Conservation (phyloP, 495 filamentous ascomycete species). For the Xylaria grammica region DNA sequence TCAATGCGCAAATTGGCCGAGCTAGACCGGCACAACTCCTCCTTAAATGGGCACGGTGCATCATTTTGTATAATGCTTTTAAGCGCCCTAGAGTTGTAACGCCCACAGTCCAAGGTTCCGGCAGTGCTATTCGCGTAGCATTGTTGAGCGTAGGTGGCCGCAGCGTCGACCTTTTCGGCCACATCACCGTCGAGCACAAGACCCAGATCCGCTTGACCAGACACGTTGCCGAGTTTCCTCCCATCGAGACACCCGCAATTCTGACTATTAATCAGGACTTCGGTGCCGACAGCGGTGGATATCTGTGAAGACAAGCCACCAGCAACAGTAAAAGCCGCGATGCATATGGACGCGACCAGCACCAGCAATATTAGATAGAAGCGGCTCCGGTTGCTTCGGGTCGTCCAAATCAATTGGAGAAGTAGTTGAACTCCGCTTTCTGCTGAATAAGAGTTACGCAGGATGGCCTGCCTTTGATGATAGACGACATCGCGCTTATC, state of each 20-base stretch:
- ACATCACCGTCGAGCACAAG: background rate
- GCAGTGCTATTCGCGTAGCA: constrained; percentile 7
- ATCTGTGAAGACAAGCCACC: constrained; percentile 21
- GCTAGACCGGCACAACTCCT: constrained; percentile 1
- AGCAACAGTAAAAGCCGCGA: constrained; percentile 6
- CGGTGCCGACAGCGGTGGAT: constrained; percentile 11
- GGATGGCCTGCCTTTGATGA: constrained; percentile 19
- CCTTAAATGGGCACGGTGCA: constrained; percentile 14
- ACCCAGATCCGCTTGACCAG: background rate
- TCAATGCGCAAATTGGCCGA: constrained; percentile 15
- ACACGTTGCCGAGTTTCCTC: background rate
- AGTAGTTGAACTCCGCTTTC: constrained; percentile 18
- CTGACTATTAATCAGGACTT: constrained; percentile 15
- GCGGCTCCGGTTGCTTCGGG: background rate
- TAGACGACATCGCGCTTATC: background rate
- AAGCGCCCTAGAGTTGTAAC: background rate
- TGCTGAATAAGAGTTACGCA: constrained; percentile 16
- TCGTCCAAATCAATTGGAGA: background rate
- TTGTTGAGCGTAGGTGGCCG: constrained; percentile 24
- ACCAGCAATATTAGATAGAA: background rate
- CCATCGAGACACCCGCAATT: constrained; percentile 12
- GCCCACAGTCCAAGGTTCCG: constrained; percentile 11
- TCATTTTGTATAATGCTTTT: background rate
- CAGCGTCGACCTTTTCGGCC: constrained; percentile 15
- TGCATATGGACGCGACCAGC: background rate